Percentiles rank a stretch among this genome's conserved stretches.
Conservation (phyloP, 2,329 filamentous ascomycete genomes). For the Aaosphaeria arxii region DNA sequence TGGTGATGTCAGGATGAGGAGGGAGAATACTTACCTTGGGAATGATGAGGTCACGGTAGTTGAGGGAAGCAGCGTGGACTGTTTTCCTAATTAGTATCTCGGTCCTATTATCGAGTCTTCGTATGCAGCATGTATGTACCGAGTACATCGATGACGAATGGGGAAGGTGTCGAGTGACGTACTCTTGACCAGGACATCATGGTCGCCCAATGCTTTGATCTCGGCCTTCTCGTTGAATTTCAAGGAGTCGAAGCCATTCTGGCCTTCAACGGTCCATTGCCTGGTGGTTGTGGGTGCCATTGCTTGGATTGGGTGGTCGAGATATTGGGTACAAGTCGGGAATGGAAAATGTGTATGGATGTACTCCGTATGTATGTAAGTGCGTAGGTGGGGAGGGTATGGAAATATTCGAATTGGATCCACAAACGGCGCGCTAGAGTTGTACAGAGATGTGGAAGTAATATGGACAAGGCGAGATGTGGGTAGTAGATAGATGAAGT, state of each 20-base stretch:
- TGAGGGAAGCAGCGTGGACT: conserved; percentile 49
- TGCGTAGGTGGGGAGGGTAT: too few species aligned
- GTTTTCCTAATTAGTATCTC: neutral
- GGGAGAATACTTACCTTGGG: conserved; percentile 27
- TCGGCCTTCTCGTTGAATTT: conserved; percentile 51
- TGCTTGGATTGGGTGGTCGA: conserved; percentile 1
- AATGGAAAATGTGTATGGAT: neutral
- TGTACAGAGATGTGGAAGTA: too few species aligned
- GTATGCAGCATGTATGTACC: neutral
- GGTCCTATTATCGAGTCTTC: neutral
- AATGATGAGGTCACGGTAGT: conserved; percentile 51
- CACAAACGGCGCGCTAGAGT: too few species aligned
- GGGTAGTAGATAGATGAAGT: too few species aligned
- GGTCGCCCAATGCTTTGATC: conserved; percentile 63
- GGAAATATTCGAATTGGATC: too few species aligned
- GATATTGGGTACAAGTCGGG: conserved; percentile 1
- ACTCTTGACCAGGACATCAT: conserved; percentile 69
- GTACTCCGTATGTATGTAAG: too few species aligned
- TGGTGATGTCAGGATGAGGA: neutral
- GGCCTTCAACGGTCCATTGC: conserved; percentile 56
- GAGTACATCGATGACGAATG: too few species aligned
- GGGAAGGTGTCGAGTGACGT: neutral
- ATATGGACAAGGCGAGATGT: too few species aligned
- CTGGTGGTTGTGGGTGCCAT: conserved; percentile 48
- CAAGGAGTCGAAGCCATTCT: conserved; percentile 60